These are phyloP conservation scores for Alternaria sp. DNA, from an alignment of 2,329 filamentous ascomycete genomes.

Conservation along the genomic window DNA sequence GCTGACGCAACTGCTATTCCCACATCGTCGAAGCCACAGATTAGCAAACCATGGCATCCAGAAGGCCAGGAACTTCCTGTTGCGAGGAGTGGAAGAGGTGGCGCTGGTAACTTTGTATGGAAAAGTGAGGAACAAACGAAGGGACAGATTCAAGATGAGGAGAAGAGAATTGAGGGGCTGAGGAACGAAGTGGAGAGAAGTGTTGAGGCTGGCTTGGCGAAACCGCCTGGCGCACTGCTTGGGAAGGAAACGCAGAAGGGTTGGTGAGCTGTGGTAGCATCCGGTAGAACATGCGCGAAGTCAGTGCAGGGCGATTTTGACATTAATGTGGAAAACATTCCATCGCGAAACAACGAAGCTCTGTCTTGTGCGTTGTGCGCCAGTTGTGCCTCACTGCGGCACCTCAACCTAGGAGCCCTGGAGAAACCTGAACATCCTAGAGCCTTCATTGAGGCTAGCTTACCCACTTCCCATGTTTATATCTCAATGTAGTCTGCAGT, in stretches of 20 bases:
- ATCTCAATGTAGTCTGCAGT: not conserved
- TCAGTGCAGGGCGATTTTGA: not conserved
- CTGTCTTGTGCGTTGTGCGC: not conserved
- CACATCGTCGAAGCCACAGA: constrained; percentile 30
- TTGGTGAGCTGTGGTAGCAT: constrained; percentile 13
- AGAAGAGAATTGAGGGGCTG: constrained; percentile 23
- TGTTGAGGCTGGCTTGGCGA: constrained; percentile 50
- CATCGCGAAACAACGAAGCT: not conserved
- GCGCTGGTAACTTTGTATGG: constrained; percentile 57
- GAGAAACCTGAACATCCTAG: not conserved
- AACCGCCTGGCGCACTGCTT: constrained; percentile 49
- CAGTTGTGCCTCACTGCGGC: not conserved
- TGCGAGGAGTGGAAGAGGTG: constrained; percentile 50
- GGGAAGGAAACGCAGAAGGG: constrained; percentile 40
- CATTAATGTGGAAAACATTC: not conserved
- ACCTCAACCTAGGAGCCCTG: not conserved
- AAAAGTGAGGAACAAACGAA: constrained; percentile 42
- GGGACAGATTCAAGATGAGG: constrained; percentile 34
- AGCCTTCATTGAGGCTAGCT: not conserved
- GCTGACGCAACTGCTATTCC: constrained; percentile 38
- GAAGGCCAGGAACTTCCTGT: constrained; percentile 43
- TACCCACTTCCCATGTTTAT: not conserved
- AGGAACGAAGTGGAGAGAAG: constrained; percentile 48
- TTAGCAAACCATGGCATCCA: constrained; percentile 46
- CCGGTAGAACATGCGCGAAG: not conserved